Percentiles rank a stretch among this genome's conserved stretches.
phyloP scores from a whole-genome alignment of 768 basidiomycete genomes.

The Auriculariales sp. region DNA sequence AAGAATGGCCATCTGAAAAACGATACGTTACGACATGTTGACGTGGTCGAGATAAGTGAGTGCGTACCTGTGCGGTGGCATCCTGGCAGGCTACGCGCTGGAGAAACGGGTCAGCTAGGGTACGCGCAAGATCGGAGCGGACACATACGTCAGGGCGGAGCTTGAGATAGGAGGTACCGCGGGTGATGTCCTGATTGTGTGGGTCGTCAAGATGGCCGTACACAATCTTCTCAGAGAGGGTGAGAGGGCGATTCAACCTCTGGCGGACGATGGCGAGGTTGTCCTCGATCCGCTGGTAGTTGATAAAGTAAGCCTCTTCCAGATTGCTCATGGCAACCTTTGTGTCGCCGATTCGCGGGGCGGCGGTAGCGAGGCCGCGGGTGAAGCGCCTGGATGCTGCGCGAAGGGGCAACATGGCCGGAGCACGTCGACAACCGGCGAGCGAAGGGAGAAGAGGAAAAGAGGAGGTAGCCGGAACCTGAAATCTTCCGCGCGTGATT shows the following conservation, averaged over 20 bases:
- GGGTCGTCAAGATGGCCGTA: slow-evolving; percentile 98
- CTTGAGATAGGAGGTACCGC: slow-evolving; percentile 91
- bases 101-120: background rate
- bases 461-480: no score
- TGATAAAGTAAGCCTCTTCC: slow-evolving; percentile 72
- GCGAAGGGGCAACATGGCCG: background rate
- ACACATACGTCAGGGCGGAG: slow-evolving; percentile 86
- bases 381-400: slow-evolving; percentile 12
- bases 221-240: slow-evolving; percentile 90
- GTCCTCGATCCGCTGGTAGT: slow-evolving; percentile 96
- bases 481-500: no score
- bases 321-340: slow-evolving; percentile 82
- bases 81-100: slow-evolving; percentile 86
- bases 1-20: slow-evolving; percentile 85
- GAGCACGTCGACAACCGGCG: no score
- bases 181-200: slow-evolving; percentile 75
- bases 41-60: slow-evolving; percentile 5
- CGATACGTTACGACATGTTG: slow-evolving; percentile 17
- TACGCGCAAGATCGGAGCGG: background rate
- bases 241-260: slow-evolving; percentile 81
- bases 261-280: slow-evolving; percentile 80
- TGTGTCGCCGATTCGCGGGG: slow-evolving; percentile 71
- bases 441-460: no score
- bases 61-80: slow-evolving; percentile 66
- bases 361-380: slow-evolving; percentile 69